Evolutionary conservation across 73 alveolate genomes (phyloP), one percentile per base, ranked within the genome.

Genomic region (Paramecium tetraurelia): DNA sequence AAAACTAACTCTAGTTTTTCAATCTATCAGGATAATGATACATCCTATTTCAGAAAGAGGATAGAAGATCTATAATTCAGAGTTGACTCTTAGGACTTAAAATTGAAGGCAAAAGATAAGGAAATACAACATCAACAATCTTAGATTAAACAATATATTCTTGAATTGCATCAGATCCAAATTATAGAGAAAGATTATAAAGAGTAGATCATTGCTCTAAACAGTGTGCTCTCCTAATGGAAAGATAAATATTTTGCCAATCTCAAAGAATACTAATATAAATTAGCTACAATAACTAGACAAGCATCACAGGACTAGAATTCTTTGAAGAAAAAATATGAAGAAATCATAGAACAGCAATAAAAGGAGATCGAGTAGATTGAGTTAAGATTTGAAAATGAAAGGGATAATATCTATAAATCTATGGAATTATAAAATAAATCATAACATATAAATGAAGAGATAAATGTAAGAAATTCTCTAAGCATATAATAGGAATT

Each of bases 331-430:
- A 36, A 75, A 41, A 75, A 36, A 33, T 75, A 75, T 36, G 87
- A 75, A 41, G 87, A 75, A 75, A 75, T 75, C 10, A 33, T 75
- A 21, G 7, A 75, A 9, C 36, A 75, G 59, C 5, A 75, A 38
- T 9, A 75, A 75, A 75, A 75, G 33, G 87, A 75, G 59, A 75
- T 75, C 1, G 87, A 75, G 40, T n/a, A 21, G n/a, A 75, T 75
- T 9, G 87, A 75, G 12, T 29, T 75, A 21, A 29, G 87, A 27
- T 75, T 75, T 38, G 87, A 75, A 75, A 75, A 75, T 75, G 87
- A 75, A 75, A 75, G 87, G n/a, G 87, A 75, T 21, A 18, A 38
- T 38, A 3, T 75, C 5, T 75, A 75, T 41, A 14, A 35, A 75
- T 31, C 59, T 5, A 35, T 75, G 12, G 58, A 75, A 29, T 38